A percentile compares a stretch with the other conserved stretches of the same genome.
Conservation (phyloP, 1,139 yeast species). For the Candida sp. region DNA sequence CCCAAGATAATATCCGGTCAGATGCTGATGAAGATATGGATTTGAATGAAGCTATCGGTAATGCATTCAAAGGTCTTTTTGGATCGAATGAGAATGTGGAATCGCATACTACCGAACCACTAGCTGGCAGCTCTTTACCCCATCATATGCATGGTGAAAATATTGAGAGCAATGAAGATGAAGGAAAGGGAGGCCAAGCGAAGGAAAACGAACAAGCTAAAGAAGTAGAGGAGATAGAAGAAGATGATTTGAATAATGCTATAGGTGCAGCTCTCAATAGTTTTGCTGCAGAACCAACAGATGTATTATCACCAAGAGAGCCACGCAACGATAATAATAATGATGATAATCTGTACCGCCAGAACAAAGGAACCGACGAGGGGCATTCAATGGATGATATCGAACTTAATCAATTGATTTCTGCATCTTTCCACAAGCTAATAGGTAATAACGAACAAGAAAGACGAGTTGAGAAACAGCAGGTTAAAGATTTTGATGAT, state of each 20-base stretch:
- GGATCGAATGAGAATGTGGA: constrained; percentile 3
- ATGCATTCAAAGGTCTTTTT: constrained; percentile 15
- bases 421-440: constrained; percentile 17
- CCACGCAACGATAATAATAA: constrained; percentile 2
- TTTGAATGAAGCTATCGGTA: constrained; percentile 22
- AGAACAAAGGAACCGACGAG: constrained; percentile 2
- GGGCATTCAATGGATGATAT: constrained; percentile 13
- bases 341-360: constrained; percentile 6
- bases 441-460: constrained; percentile 1
- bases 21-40: constrained; percentile 12
- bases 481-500: constrained; percentile 3
- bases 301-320: background rate
- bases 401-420: constrained; percentile 13
- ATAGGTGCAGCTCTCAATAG: constrained; percentile 25
- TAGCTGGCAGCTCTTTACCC: no score
- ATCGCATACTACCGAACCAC: background rate
- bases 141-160: no score
- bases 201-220: background rate
- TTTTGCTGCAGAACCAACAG: constrained; percentile 5
- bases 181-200: background rate
- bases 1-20: constrained; percentile 4
- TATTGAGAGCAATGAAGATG: background rate
- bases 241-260: constrained; percentile 22
- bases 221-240: constrained; percentile 8
- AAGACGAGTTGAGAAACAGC: background rate